Percentiles rank a stretch among this genome's conserved stretches.
These are phyloP conservation scores for Malus asiatica DNA, from an alignment of 306 rosid genomes.

Conservation along the genomic window DNA sequence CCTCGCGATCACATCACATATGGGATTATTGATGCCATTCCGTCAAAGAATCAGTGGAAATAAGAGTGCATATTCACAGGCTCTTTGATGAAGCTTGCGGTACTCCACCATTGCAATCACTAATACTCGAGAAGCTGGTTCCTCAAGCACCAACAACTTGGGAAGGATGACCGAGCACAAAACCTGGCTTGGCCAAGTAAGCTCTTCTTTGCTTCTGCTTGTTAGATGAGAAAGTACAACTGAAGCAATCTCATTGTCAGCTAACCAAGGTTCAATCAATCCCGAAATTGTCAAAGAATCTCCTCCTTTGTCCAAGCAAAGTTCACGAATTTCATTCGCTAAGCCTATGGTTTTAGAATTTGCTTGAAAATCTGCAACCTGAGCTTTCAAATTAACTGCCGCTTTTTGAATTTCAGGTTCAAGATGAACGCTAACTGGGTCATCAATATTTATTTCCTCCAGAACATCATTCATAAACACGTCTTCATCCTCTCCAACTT, in stretches of 20 bases:
- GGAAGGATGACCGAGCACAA: constrained; percentile 34
- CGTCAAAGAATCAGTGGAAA: constrained; percentile 27
- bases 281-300: constrained; percentile 20
- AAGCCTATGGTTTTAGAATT: constrained; percentile 10
- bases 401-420: constrained; percentile 18
- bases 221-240: constrained; percentile 23
- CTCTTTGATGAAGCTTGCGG: constrained; percentile 25
- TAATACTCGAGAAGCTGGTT: constrained; percentile 28
- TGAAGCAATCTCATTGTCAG: constrained; percentile 32
- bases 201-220: constrained; percentile 19
- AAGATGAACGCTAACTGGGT: constrained; percentile 1
- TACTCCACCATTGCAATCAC: constrained; percentile 22
- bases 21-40: constrained; percentile 35
- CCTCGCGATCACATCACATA: constrained; percentile 25
- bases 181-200: constrained; percentile 32
- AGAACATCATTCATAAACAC: constrained; percentile 14
- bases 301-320: constrained; percentile 15
- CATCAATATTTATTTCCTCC: constrained; percentile 20
- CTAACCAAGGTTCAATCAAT: constrained; percentile 32
- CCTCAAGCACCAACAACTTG: constrained; percentile 25
- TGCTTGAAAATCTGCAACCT: constrained; percentile 16
- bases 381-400: constrained; percentile 18
- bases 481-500: constrained; percentile 7
- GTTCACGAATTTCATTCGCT: constrained; percentile 25
- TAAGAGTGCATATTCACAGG: constrained; percentile 26